Evolutionary conservation across 208 protist genomes (phyloP), one percentile per base, ranked within the genome.

Genomic region (Leishmania mexicana): DNA sequence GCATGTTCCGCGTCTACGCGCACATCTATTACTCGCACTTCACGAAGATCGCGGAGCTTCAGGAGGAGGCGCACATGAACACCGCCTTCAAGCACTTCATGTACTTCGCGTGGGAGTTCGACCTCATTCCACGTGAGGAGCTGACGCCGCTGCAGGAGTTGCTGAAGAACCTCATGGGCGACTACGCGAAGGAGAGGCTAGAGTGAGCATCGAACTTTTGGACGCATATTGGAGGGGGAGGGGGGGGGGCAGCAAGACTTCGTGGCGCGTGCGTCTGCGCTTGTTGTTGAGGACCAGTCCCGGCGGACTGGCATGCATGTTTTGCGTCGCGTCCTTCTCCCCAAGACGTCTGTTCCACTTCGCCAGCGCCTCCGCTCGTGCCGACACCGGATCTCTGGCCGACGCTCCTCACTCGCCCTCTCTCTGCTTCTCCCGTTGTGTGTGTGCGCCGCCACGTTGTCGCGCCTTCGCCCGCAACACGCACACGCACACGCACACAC

Each of bases 11-110:
- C 54, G 98, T 99, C 1, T 99, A 99, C 86, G 99, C 98, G 21
- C 99, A 99, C 81, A 99, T 99, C 64, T 99, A 99, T 86, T 97
- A 99, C 90, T 95, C 92, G n/a, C 99, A 99, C 86, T 99, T 99
- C 81, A 82, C 93, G 47, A 96, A 99, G 78, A 98, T 99, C 51
- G 87, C 95, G 1, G 89, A 91, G 53, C 88, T 99, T 47, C 95
- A 96, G 80, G 98, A 99, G 83, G 98, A 99, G 87, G 98, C 98
- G 17, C 99, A 99, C 85, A 86, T 99, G 35, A 99, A 99, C 87
- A 99, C 99, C 15, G 98, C 95, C 58, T 98, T 99, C 78, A 99
- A 98, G 85, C 93, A 97, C 75, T 97, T 98, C 75, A 96, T 95
- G 90, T 95, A 93, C 73, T 98, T 97, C 92, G 94, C 95, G 2